A percentile compares a stretch with the other conserved stretches of the same genome.
Conservation (phyloP, 257 asterid species). For the Przewalskia tangutica region DNA sequence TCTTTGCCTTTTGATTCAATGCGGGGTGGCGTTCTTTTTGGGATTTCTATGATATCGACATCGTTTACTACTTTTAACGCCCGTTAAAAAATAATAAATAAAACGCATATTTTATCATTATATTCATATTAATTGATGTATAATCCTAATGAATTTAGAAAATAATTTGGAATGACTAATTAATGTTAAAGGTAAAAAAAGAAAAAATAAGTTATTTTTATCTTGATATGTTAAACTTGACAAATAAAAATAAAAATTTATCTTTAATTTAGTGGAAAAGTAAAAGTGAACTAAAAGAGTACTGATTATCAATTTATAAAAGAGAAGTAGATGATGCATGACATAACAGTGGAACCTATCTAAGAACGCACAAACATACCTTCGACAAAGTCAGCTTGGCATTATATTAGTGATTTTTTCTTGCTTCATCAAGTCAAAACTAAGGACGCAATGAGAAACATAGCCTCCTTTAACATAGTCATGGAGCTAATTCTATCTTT, state of each 20-base stretch:
- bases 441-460: neutral
- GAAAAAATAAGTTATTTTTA: too few species aligned
- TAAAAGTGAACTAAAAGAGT: too few species aligned
- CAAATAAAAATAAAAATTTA: too few species aligned
- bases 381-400: neutral
- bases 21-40: neutral
- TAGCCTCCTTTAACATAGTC: neutral
- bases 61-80: too few species aligned
- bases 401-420: neutral
- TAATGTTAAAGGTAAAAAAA: too few species aligned
- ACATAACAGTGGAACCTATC: constrained; percentile 12
- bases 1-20: neutral
- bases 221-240: too few species aligned
- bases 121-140: too few species aligned
- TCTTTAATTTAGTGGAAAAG: too few species aligned
- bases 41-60: neutral
- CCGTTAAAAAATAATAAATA: too few species aligned
- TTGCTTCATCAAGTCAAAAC: neutral
- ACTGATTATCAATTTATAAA: neutral
- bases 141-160: too few species aligned
- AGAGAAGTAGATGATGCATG: neutral
- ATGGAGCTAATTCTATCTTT: neutral
- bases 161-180: too few species aligned
- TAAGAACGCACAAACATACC: constrained; percentile 10
- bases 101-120: too few species aligned